These are phyloP conservation scores for Sechiopsis laciniata DNA, from an alignment of 306 rosid genomes.

Conservation along the genomic window DNA sequence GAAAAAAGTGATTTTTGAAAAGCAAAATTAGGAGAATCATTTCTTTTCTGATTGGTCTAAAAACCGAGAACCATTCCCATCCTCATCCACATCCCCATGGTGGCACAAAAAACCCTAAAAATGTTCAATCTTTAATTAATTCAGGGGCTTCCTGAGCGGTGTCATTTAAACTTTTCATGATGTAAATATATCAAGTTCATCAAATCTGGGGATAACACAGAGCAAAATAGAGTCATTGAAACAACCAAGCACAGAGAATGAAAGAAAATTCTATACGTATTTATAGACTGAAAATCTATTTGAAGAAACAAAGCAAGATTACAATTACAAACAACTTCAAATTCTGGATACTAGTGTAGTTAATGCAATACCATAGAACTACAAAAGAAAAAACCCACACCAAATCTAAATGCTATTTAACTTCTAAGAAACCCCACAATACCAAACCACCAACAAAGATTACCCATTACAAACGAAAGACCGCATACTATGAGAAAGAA, in stretches of 20 bases:
- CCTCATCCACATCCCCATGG: too few species aligned
- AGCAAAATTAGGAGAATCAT: too few species aligned
- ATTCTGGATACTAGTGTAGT: background rate
- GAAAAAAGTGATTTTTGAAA: too few species aligned
- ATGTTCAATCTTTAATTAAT: too few species aligned
- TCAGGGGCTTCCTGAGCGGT: too few species aligned
- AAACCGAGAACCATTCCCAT: too few species aligned
- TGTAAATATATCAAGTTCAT: background rate
- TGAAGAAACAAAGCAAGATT: slow-evolving; percentile 10
- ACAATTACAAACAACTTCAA: background rate
- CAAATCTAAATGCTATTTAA: background rate
- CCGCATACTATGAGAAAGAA: background rate
- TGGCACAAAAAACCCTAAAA: too few species aligned
- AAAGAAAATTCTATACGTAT: background rate
- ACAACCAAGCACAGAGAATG: background rate
- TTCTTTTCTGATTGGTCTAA: too few species aligned
- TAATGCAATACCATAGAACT: background rate
- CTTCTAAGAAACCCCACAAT: background rate
- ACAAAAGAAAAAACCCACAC: background rate
- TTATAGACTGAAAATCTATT: background rate
- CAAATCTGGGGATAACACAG: background rate
- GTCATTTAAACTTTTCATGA: too few species aligned
- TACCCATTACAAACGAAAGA: background rate
- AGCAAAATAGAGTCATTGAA: background rate
- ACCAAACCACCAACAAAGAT: background rate